Evolutionary conservation across 208 protist species (phyloP).

Genomic region (Acanthamoeba castellanii): DNA sequence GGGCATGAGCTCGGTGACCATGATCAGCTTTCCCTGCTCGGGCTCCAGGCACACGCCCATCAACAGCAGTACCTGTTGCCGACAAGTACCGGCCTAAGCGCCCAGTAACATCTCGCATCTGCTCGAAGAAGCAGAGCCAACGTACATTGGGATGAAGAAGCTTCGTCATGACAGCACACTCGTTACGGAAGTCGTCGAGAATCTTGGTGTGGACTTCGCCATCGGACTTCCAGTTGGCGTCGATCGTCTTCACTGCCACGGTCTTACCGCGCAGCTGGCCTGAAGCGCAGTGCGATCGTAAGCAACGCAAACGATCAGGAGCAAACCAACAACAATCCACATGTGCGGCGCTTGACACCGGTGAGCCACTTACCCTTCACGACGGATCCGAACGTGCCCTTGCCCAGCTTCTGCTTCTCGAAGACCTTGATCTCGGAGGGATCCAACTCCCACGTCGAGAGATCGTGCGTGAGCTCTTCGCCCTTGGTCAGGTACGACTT

Average conservation of each 20-base stretch:
- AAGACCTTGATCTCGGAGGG: constrained; percentile 67
- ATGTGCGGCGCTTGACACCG: background rate
- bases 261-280: constrained; percentile 64
- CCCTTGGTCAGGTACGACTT: constrained; percentile 55
- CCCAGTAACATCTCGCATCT: background rate
- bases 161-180: constrained; percentile 75
- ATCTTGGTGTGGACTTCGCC: constrained; percentile 56
- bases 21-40: constrained; percentile 60
- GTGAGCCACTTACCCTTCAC: constrained; percentile 40
- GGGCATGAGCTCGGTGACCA: constrained; percentile 74
- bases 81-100: background rate
- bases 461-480: constrained; percentile 53
- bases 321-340: background rate
- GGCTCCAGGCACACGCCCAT: constrained; percentile 73
- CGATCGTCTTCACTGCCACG: constrained; percentile 73
- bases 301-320: background rate
- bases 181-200: constrained; percentile 72
- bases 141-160: constrained; percentile 70
- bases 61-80: constrained; percentile 45
- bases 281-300: background rate
- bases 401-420: constrained; percentile 54
- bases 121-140: background rate
- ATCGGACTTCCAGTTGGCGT: constrained; percentile 53
- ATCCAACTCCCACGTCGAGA: constrained; percentile 65
- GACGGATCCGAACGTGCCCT: constrained; percentile 60